Evolutionary conservation across 257 asterid species (phyloP), one percentile per base, ranked within the genome.

Genomic region (Datura wrightii): DNA sequence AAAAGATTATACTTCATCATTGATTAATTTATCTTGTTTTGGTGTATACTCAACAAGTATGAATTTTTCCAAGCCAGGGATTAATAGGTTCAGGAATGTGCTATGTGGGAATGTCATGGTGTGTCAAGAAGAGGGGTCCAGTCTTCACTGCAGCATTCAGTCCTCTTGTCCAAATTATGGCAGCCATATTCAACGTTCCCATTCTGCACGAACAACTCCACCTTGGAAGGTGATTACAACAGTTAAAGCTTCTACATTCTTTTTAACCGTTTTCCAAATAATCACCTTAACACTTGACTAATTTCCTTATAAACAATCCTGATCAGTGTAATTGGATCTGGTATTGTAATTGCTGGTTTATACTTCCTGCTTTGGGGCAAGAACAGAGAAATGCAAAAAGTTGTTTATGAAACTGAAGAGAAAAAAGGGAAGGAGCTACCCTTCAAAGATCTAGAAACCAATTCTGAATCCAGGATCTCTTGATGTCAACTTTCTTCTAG

Each of bases 81-180:
- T 87, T 92, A 88, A 83, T 95, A 56, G 97, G 94, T 53, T 93
- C 98, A 11, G 97, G 98, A 46, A 72, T 95, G 85, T 95, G 97
- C 89, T 91, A 83, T 50, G 97, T 92, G 88, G 97, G 98, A 74
- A 91, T 93, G 97, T 86, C 98, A n/a, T 94, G 98, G 98, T 95
- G 98, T 80, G 95, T 95, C n/a, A 93, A 94, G 93, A 92, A 91
- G 90, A 87, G 92, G 31, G 97, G 98, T 34, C 93, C 96, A 0
- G 95, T 95, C 42, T 93, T 94, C 86, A 92, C 96, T 0, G 97
- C 97, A 55, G 95, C 98, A 2, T 95, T 95, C 87, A 92, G 97
- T 85, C 97, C 98, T 1, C 90, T 94, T 16, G 93, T 94, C 81
- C 95, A 91, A 91, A 90, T 92, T 24, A 88, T 92, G 90, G 97